phyloP scores from a whole-genome alignment of 306 rosid species.

The Alnus rubra region DNA sequence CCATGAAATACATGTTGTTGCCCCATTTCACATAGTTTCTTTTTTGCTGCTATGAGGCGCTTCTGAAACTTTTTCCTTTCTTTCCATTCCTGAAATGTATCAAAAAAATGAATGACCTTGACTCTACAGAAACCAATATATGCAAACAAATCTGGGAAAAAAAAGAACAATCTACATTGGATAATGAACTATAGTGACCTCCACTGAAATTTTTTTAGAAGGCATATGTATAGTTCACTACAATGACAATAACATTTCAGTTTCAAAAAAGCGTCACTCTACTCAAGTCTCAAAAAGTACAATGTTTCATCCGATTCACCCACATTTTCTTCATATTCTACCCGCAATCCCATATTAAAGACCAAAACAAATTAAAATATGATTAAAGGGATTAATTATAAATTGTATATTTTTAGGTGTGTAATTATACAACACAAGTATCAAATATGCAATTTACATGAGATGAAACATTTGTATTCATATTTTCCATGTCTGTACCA shows the following conservation, averaged over 20 bases:
- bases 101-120: constrained; percentile 26
- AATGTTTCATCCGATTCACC: background rate
- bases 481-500: background rate
- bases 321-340: background rate
- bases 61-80: constrained; percentile 80
- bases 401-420: background rate
- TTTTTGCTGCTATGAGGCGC: constrained; percentile 84
- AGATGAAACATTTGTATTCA: background rate
- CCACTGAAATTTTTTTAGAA: background rate
- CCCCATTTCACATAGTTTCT: constrained; percentile 81
- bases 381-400: background rate
- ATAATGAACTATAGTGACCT: background rate
- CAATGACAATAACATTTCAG: background rate
- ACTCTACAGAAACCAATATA: constrained; percentile 5
- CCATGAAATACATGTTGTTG: constrained; percentile 86
- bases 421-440: background rate
- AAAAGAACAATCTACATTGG: background rate
- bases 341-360: background rate
- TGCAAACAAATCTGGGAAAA: background rate
- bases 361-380: no score
- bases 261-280: background rate
- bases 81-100: constrained; percentile 82
- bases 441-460: background rate
- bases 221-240: background rate
- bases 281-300: background rate